Percentiles rank a stretch among this genome's conserved stretches.
phyloP scores from a whole-genome alignment of 495 filamentous ascomycete genomes.

The Penicillium bovifimosum region DNA sequence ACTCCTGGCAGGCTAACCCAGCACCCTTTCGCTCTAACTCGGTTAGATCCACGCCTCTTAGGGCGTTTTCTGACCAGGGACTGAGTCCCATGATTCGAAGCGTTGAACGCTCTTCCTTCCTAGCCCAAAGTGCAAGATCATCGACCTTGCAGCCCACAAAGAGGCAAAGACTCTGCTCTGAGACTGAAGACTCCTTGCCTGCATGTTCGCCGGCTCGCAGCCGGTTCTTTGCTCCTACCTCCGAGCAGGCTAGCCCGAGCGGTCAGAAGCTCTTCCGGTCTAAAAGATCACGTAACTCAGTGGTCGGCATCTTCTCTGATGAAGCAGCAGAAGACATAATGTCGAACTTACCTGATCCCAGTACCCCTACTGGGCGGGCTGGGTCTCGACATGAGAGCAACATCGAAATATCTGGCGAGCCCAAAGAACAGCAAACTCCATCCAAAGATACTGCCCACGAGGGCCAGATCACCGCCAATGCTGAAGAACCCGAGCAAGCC shows the following conservation, averaged over 20 bases:
- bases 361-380: neutral
- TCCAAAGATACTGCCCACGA: neutral
- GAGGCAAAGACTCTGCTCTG: constrained; percentile 57
- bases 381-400: constrained; percentile 22
- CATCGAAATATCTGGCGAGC: constrained; percentile 9
- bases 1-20: constrained; percentile 48
- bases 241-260: constrained; percentile 46
- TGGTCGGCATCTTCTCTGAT: constrained; percentile 60
- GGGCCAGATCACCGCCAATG: neutral
- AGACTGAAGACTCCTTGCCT: constrained; percentile 37
- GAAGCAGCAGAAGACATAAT: constrained; percentile 60
- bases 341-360: constrained; percentile 45
- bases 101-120: constrained; percentile 42
- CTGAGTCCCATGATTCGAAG: constrained; percentile 35
- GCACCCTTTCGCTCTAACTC: constrained; percentile 28
- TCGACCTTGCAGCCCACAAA: constrained; percentile 51
- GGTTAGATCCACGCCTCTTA: constrained; percentile 36
- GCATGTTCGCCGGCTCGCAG: constrained; percentile 42
- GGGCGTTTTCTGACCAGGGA: constrained; percentile 32
- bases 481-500: neutral
- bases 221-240: constrained; percentile 49
- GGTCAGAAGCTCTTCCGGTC: constrained; percentile 38
- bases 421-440: neutral
- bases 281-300: constrained; percentile 45
- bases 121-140: constrained; percentile 37